Evolutionary conservation across 129 eudicot genomes (phyloP), one percentile per base, ranked within the genome.

Genomic region (Gnaphalium uliginosum): DNA sequence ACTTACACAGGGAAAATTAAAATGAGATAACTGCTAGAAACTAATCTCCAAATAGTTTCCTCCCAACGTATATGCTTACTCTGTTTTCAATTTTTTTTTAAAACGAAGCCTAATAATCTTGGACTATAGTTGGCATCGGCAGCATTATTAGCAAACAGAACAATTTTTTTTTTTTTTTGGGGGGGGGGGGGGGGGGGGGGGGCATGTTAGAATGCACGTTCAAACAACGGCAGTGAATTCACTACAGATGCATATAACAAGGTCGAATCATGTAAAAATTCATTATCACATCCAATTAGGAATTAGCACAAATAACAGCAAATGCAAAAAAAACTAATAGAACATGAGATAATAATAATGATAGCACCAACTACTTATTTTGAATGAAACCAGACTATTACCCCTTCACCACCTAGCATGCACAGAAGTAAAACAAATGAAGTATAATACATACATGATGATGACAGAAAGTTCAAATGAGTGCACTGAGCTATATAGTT

Each of bases 161-260:
- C 57, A 37, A 66, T 7, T 14, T 2, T 66, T 32, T 66, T 22
- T 23, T n/a, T n/a, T n/a, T n/a, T n/a, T n/a, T n/a, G n/a, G n/a
- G n/a, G n/a, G n/a, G n/a, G n/a, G n/a, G n/a, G n/a, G n/a, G n/a
- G n/a, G n/a, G n/a, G n/a, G n/a, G 26, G 5, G 27, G 80, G 43
- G 27, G 57, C 74, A 23, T 24, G 19, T 66, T 66, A 33, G 50
- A 37, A 66, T 25, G 2, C 19, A 8, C 39, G 41, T 66, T 64
- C 35, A 32, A 53, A 33, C 7, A 51, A 51, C 57, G 21, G 2
- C 22, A 51, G 57, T 17, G 21, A 51, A 14, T 51, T 18, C 54
- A 51, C 8, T 54, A 43, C 25, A 77, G 74, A 77, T 77, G 75
- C 68, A 35, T 24, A 66, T 76, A 66, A 33, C 53, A 76, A 35